These are phyloP conservation scores for Scedosporium aurantiacum DNA, from an alignment of 2,329 filamentous ascomycete genomes.

Conservation along the genomic window DNA sequence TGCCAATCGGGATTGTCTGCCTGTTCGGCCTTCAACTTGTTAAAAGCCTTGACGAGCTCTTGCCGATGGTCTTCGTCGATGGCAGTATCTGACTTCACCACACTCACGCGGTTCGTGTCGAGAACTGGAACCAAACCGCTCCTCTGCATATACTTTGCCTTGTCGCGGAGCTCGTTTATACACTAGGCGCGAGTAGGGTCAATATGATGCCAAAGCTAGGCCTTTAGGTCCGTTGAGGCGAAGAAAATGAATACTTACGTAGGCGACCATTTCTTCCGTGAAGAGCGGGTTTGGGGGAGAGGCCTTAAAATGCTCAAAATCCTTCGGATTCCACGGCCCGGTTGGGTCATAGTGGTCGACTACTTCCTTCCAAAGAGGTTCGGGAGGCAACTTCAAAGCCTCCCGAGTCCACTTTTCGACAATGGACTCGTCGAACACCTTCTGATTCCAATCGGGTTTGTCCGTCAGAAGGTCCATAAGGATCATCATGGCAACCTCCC, in stretches of 20 bases:
- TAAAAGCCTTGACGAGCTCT: slow-evolving; percentile 10
- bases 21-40: background rate
- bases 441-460: slow-evolving; percentile 16
- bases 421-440: slow-evolving; percentile 14
- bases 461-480: slow-evolving; percentile 17
- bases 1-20: slow-evolving; percentile 35
- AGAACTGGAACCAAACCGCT: slow-evolving; percentile 22
- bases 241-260: background rate
- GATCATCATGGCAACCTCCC: slow-evolving; percentile 16
- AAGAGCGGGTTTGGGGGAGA: too few species aligned
- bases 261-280: too few species aligned
- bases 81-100: slow-evolving; percentile 15
- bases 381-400: slow-evolving; percentile 6
- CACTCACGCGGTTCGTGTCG: slow-evolving; percentile 12
- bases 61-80: slow-evolving; percentile 9
- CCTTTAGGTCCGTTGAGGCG: background rate
- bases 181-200: background rate
- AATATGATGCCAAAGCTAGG: background rate
- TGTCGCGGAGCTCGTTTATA: slow-evolving; percentile 29
- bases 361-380: background rate
- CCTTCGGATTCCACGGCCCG: background rate
- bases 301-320: too few species aligned
- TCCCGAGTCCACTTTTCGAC: slow-evolving; percentile 13
- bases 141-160: slow-evolving; percentile 29
- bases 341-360: background rate